These are phyloP conservation scores for Pichia sp. DNA, from an alignment of 1,139 yeast species.

Conservation along the genomic window DNA sequence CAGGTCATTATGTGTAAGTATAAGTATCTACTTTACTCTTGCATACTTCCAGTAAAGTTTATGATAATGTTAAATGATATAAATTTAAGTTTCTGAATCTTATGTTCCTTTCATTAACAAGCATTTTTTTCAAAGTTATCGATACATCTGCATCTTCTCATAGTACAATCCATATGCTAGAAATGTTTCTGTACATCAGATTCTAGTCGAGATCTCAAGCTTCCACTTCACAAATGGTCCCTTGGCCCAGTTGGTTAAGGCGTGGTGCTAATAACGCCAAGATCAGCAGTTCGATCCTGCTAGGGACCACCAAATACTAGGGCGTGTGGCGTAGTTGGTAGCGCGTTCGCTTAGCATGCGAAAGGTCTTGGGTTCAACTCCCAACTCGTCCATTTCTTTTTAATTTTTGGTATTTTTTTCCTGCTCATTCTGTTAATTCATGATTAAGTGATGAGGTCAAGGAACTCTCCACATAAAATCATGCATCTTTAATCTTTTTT, in stretches of 20 bases:
- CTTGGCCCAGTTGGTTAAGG: constrained; percentile 92
- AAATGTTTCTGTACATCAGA: no score
- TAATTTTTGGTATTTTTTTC: constrained; percentile 11
- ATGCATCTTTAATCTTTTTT: no score
- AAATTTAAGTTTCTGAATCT: no score
- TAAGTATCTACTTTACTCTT: no score
- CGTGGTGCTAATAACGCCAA: constrained; percentile 81
- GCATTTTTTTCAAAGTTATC: no score
- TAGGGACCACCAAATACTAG: constrained; percentile 54
- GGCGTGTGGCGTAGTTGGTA: constrained; percentile 74
- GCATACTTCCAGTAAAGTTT: no score
- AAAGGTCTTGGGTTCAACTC: constrained; percentile 66
- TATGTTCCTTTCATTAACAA: no score
- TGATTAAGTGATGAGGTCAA: no score
- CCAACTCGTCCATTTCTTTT: constrained; percentile 53
- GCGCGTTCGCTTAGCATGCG: constrained; percentile 68
- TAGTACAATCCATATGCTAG: no score
- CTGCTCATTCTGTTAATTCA: neutral
- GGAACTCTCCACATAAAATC: no score
- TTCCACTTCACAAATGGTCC: constrained; percentile 40
- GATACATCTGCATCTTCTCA: no score
- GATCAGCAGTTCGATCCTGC: constrained; percentile 53
- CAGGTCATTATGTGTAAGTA: constrained; percentile 18
- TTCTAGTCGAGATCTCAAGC: neutral
- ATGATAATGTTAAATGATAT: no score